Base-by-base conservation (phyloP, 139 green algal genomes). In the Closterium sp. region DNA sequence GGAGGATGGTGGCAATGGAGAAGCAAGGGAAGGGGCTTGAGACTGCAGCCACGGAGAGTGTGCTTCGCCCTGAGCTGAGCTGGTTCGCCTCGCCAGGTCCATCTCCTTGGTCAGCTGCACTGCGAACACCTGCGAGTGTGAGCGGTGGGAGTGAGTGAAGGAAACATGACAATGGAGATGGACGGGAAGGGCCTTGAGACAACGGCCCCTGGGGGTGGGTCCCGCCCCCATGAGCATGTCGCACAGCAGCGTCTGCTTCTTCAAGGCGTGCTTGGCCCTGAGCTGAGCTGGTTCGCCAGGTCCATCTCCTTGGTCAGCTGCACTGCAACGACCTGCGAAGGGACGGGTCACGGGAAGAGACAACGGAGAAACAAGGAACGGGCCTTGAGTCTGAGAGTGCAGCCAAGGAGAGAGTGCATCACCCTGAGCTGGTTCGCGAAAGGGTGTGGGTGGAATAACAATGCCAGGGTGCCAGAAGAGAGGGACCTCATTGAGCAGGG, bases 91-190 rank as follows among this genome's bases (percentile, higher is more conserved):
- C 21, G 43, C 43, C 16, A 64, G 16, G n/a, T 38, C 88, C 43
- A 91, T 91, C 31, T 86, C 38, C 33, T 69, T 76, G n/a, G 25
- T 86, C 34, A 91, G 38, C 55, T 91, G 88, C 64, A 86, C 32
- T 9, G 25, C 43, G 30, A 86, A 91, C 88, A 91, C 43, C 88
- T 91, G 88, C 84, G 5, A 34, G 32, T 34, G 30, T n/a, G 35
- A 21, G 12, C 10, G 12, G 12, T 8, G 35, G 4, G 84, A 87
- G 30, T 25, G 9, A 34, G 30, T 32, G 28, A 33, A 10, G 4
- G 2, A 25, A 1, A 8, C 2, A 33, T 33, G 28, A 83, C 6
- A 33, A 19, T 10, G 28, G 76, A 1, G 36, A 6, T 4, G 36
- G 36, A 55, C 6, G 36, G n/a, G n/a, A n/a, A n/a, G n/a, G n/a